Evolutionary conservation across 129 eudicot species (phyloP).

Genomic region (Flaveria sonorensis): DNA sequence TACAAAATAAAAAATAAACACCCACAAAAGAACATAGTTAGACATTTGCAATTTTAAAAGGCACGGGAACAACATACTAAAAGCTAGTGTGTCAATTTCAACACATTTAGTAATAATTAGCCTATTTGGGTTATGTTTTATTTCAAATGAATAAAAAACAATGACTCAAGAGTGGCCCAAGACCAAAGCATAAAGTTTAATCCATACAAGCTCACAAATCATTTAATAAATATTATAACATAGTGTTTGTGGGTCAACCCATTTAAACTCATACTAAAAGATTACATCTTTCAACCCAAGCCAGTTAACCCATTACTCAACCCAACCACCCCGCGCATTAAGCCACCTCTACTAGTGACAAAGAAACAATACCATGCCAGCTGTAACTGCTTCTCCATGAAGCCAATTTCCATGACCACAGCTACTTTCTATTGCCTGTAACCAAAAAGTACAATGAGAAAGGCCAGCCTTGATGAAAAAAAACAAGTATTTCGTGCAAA

Average conservation of each 20-base stretch:
- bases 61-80: no score
- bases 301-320: neutral
- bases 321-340: neutral
- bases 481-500: conserved; percentile 6
- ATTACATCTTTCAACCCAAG: neutral
- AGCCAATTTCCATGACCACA: conserved; percentile 95
- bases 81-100: no score
- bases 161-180: no score
- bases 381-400: conserved; percentile 98
- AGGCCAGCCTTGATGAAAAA: neutral
- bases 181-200: no score
- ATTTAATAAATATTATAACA: neutral
- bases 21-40: conserved; percentile 5
- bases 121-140: neutral
- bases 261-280: neutral
- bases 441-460: neutral
- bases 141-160: no score
- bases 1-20: conserved; percentile 9
- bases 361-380: conserved; percentile 67
- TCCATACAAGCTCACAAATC: no score
- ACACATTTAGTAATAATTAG: neutral
- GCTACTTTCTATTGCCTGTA: conserved; percentile 94
- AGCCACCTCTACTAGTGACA: neutral
- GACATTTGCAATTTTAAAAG: neutral
- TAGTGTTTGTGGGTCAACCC: neutral